Evolutionary conservation across 129 eudicot species (phyloP).

Genomic region (Glebionis coronaria): DNA sequence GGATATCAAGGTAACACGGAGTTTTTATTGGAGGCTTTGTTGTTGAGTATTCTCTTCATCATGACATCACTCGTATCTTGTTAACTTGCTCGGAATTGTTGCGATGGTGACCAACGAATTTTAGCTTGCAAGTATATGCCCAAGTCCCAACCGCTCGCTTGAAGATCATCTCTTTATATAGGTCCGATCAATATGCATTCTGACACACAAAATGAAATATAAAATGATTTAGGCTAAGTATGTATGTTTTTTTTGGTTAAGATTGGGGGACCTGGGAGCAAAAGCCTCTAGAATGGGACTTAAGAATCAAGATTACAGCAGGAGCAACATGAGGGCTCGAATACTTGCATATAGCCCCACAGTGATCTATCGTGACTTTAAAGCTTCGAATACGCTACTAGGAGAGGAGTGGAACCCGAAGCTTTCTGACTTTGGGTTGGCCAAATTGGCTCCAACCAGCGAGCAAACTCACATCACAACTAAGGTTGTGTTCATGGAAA

Average conservation of each 20-base stretch:
- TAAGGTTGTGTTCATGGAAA: conserved; percentile 86
- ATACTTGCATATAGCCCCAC: conserved; percentile 81
- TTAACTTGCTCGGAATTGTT: conserved; percentile 75
- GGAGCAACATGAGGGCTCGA: conserved; percentile 93
- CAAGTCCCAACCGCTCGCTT: conserved; percentile 71
- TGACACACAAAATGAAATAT: not conserved
- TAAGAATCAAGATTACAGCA: conserved; percentile 75
- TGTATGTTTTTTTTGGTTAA: conserved; percentile 19
- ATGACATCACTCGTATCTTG: conserved; percentile 72
- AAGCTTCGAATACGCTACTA: conserved; percentile 83
- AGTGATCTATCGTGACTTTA: conserved; percentile 82
- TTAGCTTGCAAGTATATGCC: conserved; percentile 78
- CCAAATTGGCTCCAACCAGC: conserved; percentile 77
- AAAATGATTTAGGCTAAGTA: not conserved
- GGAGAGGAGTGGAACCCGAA: conserved; percentile 70
- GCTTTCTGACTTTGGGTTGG: conserved; percentile 92
- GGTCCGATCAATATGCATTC: too few relatives aligned
- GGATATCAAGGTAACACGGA: conserved; percentile 94
- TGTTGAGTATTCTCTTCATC: conserved; percentile 89
- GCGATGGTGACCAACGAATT: conserved; percentile 73
- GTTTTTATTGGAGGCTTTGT: conserved; percentile 79
- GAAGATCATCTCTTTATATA: conserved; percentile 93
- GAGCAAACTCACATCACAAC: conserved; percentile 65
- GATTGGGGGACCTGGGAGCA: conserved; percentile 41
- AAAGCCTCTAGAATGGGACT: conserved; percentile 75